Conservation (phyloP, 2,329 filamentous ascomycete species). For the Lecanicillium sp. region DNA sequence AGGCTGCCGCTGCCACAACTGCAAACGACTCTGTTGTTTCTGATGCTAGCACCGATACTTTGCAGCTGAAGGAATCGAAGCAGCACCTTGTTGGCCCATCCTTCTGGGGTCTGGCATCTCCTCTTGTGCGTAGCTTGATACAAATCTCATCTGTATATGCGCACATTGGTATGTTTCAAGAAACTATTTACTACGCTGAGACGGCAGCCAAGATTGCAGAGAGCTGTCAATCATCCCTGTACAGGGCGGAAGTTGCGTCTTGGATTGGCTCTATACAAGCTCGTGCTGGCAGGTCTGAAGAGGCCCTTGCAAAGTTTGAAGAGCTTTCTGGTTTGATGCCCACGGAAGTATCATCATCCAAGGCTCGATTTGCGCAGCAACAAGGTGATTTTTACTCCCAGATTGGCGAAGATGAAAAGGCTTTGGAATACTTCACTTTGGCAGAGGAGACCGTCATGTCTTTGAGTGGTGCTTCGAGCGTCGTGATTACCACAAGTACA, state of each 20-base stretch:
- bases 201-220: slow-evolving; percentile 72
- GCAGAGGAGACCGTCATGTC: slow-evolving; percentile 40
- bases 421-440: slow-evolving; percentile 33
- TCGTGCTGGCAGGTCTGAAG: slow-evolving; percentile 50
- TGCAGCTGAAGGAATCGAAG: slow-evolving; percentile 14
- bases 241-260: slow-evolving; percentile 44
- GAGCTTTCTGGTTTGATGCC: slow-evolving; percentile 45
- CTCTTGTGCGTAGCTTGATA: slow-evolving; percentile 62
- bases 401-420: slow-evolving; percentile 35
- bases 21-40: slow-evolving; percentile 21
- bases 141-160: slow-evolving; percentile 73
- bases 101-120: slow-evolving; percentile 73
- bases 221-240: slow-evolving; percentile 55
- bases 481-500: slow-evolving; percentile 1
- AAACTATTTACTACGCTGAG: slow-evolving; percentile 82
- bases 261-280: slow-evolving; percentile 49
- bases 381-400: slow-evolving; percentile 49
- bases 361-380: slow-evolving; percentile 41
- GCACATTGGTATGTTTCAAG: slow-evolving; percentile 78
- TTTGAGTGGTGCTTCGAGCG: slow-evolving; percentile 15
- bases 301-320: slow-evolving; percentile 45
- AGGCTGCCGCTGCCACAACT: slow-evolving; percentile 19
- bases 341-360: slow-evolving; percentile 25
- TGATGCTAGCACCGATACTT: slow-evolving; percentile 19
- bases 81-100: slow-evolving; percentile 38